phyloP scores from a whole-genome alignment of 2,329 filamentous ascomycete genomes.

The Penicillium sp. region DNA sequence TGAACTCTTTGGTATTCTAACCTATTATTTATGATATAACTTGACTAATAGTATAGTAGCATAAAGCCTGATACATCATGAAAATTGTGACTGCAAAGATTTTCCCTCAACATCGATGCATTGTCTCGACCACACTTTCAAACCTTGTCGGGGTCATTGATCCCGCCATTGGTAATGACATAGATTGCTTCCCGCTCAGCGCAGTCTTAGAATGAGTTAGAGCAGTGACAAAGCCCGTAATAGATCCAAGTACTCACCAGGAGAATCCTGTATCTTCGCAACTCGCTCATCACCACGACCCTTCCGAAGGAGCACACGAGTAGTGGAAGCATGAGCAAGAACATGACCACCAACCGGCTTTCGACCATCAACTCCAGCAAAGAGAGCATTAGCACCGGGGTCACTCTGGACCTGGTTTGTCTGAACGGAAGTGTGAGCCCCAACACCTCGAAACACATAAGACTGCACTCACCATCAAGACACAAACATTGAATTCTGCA shows the following conservation, averaged over 20 bases:
- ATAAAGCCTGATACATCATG: neutral
- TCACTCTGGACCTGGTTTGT: constrained; percentile 72
- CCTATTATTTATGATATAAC: constrained; percentile 3
- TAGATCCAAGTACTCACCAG: constrained; percentile 45
- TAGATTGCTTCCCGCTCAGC: constrained; percentile 68
- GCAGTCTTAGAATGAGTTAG: constrained; percentile 51
- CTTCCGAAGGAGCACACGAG: constrained; percentile 64
- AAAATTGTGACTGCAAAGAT: neutral
- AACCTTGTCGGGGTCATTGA: constrained; percentile 64
- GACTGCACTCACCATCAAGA: constrained; percentile 53
- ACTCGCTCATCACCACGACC: constrained; percentile 68
- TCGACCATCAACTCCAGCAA: constrained; percentile 65
- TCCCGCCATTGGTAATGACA: constrained; percentile 67
- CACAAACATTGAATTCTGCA: constrained; percentile 64
- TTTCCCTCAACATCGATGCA: neutral
- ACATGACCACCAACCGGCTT: constrained; percentile 68
- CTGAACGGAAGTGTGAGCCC: constrained; percentile 32
- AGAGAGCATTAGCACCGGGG: constrained; percentile 65
- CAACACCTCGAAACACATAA: neutral
- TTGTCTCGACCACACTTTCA: constrained; percentile 30
- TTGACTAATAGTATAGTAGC: neutral
- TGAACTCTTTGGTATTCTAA: neutral
- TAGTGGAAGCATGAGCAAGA: constrained; percentile 66
- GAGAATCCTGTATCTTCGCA: constrained; percentile 66
- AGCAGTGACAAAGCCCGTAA: rapidly evolving